Evolutionary conservation across 2,329 filamentous ascomycete species (phyloP).

Genomic region (Fusarium humuli): DNA sequence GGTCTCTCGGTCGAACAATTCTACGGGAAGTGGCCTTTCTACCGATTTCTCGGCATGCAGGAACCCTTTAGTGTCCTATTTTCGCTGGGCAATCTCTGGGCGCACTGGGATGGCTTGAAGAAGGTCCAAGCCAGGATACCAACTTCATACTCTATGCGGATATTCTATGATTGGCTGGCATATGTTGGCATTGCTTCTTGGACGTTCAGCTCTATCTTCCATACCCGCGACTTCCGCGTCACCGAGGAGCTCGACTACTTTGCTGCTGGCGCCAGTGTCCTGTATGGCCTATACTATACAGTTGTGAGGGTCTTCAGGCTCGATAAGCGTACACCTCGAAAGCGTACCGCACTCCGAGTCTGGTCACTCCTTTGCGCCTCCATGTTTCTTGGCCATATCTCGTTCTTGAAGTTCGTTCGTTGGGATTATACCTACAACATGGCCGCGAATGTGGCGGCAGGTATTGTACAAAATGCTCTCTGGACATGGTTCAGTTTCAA

Average conservation of each 20-base stretch:
- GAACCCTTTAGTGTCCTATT: constrained; percentile 95
- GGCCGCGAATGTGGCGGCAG: constrained; percentile 88
- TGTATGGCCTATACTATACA: constrained; percentile 92
- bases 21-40: constrained; percentile 99
- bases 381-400: constrained; percentile 81
- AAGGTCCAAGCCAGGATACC: constrained; percentile 79
- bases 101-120: constrained; percentile 81
- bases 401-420: constrained; percentile 83
- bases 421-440: constrained; percentile 99
- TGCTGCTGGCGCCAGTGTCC: constrained; percentile 86
- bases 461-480: constrained; percentile 81
- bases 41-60: constrained; percentile 90
- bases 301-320: constrained; percentile 85
- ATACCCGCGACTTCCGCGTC: constrained; percentile 83
- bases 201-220: constrained; percentile 91
- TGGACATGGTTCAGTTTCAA: constrained; percentile 87
- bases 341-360: constrained; percentile 67
- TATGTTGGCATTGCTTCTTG: constrained; percentile 86
- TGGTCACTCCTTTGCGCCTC: constrained; percentile 81
- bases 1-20: constrained; percentile 84
- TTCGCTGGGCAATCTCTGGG: constrained; percentile 89
- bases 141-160: constrained; percentile 76
- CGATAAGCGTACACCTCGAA: constrained; percentile 65
- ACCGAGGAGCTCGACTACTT: constrained; percentile 99
- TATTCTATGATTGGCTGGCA: constrained; percentile 84